Conservation (phyloP, 345 rosid genomes). For the Dovyalis caffra region DNA sequence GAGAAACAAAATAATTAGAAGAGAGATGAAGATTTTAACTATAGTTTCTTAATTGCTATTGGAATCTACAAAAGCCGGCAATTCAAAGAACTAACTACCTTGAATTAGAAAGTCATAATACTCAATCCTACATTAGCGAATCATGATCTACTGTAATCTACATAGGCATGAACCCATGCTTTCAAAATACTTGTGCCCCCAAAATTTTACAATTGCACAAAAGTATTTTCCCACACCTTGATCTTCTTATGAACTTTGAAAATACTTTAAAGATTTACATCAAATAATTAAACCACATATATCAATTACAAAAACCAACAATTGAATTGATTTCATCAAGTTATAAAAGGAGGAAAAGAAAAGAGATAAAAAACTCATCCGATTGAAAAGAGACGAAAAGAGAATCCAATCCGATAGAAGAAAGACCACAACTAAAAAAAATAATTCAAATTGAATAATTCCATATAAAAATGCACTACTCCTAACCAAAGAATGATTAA, state of each 20-base stretch:
- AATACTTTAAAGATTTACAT: not conserved
- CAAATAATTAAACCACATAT: not conserved
- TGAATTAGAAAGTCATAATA: not conserved
- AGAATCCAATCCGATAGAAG: no score
- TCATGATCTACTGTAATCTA: not conserved
- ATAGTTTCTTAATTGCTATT: not conserved
- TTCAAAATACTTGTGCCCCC: not conserved
- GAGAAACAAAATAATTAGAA: not conserved
- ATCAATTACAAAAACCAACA: not conserved
- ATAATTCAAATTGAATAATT: no score
- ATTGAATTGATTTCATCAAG: no score
- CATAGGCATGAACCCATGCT: not conserved
- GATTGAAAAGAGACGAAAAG: no score
- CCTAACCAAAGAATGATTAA: no score
- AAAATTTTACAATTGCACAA: not conserved
- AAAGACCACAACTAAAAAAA: no score
- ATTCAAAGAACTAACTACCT: not conserved
- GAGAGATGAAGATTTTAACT: not conserved
- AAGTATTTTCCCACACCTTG: not conserved
- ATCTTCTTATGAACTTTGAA: not conserved
- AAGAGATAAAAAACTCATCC: no score
- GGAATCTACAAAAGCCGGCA: not conserved
- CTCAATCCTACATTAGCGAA: not conserved
- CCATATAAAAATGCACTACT: no score
- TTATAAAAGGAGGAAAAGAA: no score